These are phyloP conservation scores for Tritrichomonas musculus DNA, from an alignment of 208 protist genomes.

Conservation along the genomic window DNA sequence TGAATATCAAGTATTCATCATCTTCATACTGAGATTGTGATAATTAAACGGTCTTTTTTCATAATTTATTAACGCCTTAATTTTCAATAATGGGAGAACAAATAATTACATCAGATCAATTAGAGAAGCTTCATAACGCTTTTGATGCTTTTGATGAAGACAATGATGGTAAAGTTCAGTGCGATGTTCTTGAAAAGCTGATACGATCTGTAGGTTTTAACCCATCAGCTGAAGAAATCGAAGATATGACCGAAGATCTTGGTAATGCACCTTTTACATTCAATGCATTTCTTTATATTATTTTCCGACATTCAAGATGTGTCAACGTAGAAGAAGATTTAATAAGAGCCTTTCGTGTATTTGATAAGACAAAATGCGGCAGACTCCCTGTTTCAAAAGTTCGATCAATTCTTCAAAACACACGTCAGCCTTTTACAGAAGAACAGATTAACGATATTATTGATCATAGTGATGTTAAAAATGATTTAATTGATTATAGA, in stretches of 20 bases:
- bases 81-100: too few relatives aligned
- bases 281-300: slow-evolving; percentile 11
- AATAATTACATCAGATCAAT: background rate
- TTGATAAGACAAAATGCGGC: background rate
- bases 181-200: background rate
- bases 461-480: background rate
- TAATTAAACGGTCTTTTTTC: too few relatives aligned
- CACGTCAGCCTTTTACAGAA: background rate
- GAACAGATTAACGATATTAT: background rate
- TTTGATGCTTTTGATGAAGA: slow-evolving; percentile 10
- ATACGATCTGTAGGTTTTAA: background rate
- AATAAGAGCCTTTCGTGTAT: background rate
- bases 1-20: too few relatives aligned
- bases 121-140: background rate
- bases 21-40: too few relatives aligned
- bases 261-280: background rate
- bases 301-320: background rate
- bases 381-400: background rate
- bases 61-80: too few relatives aligned
- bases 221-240: background rate
- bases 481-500: background rate
- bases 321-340: background rate
- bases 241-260: background rate
- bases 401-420: background rate
- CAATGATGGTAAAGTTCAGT: background rate